Conservation (phyloP, 805 yeast genomes). For the Vanderwaltozyma tropicalis region DNA sequence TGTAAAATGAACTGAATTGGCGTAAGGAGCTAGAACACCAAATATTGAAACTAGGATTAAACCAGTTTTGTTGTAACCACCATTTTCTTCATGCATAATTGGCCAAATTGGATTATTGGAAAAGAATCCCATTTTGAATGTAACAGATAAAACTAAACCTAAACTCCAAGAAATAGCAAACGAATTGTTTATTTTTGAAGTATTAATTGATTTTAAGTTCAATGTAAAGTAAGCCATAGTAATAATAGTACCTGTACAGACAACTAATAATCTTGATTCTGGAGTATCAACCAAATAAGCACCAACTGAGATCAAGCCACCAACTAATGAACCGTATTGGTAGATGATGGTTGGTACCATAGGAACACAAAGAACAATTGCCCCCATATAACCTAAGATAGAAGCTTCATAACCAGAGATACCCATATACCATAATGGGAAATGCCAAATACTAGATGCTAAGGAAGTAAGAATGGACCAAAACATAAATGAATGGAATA, state of each 20-base stretch:
- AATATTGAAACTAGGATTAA: constrained; percentile 32
- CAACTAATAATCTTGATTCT: constrained; percentile 51
- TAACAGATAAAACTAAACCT: constrained; percentile 66
- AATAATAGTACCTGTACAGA: constrained; percentile 58
- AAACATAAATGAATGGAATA: constrained; percentile 61
- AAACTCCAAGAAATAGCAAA: constrained; percentile 27
- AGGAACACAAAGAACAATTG: constrained; percentile 43
- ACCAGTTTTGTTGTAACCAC: constrained; percentile 76
- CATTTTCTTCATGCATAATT: constrained; percentile 71
- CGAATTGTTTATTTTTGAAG: constrained; percentile 13
- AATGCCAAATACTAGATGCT: constrained; percentile 86
- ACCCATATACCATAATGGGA: constrained; percentile 98
- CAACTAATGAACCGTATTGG: constrained; percentile 30
- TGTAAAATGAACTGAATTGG: constrained; percentile 17
- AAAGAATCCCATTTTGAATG: constrained; percentile 62
- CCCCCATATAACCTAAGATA: constrained; percentile 46
- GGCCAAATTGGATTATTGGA: constrained; percentile 97
- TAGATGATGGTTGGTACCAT: constrained; percentile 21
- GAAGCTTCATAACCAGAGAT: constrained; percentile 87
- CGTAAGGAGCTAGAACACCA: constrained; percentile 50
- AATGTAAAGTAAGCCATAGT: constrained; percentile 48
- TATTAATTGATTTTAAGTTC: constrained; percentile 37
- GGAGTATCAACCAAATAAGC: constrained; percentile 64
- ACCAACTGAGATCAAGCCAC: constrained; percentile 62
- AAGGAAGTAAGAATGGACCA: constrained; percentile 81